Base-by-base conservation (phyloP, 1,284 basidiomycete species). In the Boletellus deceptivus region DNA sequence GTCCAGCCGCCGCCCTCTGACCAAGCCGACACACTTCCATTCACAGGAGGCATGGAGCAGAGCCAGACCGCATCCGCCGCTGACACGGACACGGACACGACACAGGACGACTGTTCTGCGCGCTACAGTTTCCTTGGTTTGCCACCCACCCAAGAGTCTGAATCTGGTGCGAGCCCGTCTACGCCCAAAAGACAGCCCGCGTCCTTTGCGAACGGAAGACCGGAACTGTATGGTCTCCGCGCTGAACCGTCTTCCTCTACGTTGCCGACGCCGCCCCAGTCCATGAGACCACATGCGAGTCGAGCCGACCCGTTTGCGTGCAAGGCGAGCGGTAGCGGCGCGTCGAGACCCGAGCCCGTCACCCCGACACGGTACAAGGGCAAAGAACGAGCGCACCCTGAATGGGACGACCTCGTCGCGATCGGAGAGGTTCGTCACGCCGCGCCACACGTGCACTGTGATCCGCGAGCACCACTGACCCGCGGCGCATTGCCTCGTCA, bases 361-460 rank as follows among this genome's bases (percentile, higher is more conserved):
- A 64, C 56, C 17, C 63, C 59, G 2, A 64, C 64, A 9, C 52
- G 54, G 29, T 27, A 16, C 43, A 67, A 64, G 44, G 64, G 66
- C 6, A 65, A 65, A 37, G 52, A 48, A 47, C 55, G 61, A 0
- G 47, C 52, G 10, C 20, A 25, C 16, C 9, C n/a, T 11, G 17
- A 25, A 10, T 45, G 43, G 49, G 53, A 53, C 6, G 25, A 10
- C n/a, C 11, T 42, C 40, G 3, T 47, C 10, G 34, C 50, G 33
- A 8, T 29, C 3, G 31, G 48, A 13, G 51, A 50, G 38, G 53
- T 62, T 8, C 11, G 57, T 53, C 33, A 1, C 17, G 18, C 6
- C 3, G 11, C 7, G 4, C 25, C 16, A 5, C 16, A 6, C 14
- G 16, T 27, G 11, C 7, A n/a, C n/a, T n/a, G n/a, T n/a, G n/a